Evolutionary conservation across 148 eudicot species (phyloP).

Genomic region (Vaccinium macrocarpon): DNA sequence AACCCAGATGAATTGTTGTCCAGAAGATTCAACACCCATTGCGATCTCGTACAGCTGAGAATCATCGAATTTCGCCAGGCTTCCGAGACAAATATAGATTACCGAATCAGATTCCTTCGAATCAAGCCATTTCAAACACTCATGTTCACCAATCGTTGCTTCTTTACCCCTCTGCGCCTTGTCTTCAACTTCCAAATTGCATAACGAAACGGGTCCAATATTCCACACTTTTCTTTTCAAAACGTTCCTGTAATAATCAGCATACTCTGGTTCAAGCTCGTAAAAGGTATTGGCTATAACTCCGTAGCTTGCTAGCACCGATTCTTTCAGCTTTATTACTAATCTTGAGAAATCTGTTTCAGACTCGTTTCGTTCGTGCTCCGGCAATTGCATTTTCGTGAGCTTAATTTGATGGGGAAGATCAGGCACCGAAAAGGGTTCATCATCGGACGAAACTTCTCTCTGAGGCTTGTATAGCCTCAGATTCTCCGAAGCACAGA

Average conservation of each 20-base stretch:
- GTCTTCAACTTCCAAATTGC: constrained; percentile 27
- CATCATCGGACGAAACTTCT: constrained; percentile 38
- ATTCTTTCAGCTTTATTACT: constrained; percentile 7
- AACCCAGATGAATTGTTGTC: constrained; percentile 53
- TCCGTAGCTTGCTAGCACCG: constrained; percentile 46
- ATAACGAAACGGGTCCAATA: constrained; percentile 52
- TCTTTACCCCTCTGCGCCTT: constrained; percentile 41
- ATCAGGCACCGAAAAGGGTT: constrained; percentile 29
- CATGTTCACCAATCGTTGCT: constrained; percentile 36
- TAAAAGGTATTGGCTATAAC: constrained; percentile 55
- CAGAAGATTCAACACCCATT: constrained; percentile 46
- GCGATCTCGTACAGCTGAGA: constrained; percentile 50
- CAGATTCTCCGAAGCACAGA: constrained; percentile 25
- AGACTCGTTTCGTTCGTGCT: neutral
- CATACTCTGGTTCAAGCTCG: constrained; percentile 68
- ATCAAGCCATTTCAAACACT: constrained; percentile 57
- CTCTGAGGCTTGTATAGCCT: constrained; percentile 29
- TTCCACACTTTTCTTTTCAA: constrained; percentile 52
- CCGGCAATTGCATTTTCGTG: constrained; percentile 24
- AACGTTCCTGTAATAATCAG: constrained; percentile 34
- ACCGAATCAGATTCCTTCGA: constrained; percentile 52
- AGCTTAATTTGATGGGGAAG: constrained; percentile 39
- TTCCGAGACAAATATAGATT: constrained; percentile 51
- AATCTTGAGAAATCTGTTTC: neutral
- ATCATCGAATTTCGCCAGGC: constrained; percentile 15